phyloP scores from a whole-genome alignment of 2,329 filamentous ascomycete species.

The Phaeosphaeriaceae sp. region DNA sequence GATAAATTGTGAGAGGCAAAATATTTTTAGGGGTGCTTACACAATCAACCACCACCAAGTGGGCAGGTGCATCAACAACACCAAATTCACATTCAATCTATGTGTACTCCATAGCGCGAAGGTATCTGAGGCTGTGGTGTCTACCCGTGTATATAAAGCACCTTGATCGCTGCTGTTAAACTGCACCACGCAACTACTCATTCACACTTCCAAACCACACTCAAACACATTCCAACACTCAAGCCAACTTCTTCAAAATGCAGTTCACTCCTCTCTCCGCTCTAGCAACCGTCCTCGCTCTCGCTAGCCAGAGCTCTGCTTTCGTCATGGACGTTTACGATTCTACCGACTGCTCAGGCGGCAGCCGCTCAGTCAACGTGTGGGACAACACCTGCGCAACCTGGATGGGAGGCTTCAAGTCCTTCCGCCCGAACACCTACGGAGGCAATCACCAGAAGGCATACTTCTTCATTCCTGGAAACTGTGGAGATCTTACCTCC shows the following conservation, averaged over 20 bases:
- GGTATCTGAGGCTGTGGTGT: too few relatives aligned
- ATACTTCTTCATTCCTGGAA: constrained; percentile 6
- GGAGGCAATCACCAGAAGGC: constrained; percentile 1
- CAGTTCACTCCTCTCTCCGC: neutral
- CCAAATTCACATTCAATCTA: too few relatives aligned
- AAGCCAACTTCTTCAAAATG: constrained; percentile 6
- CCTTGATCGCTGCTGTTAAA: too few relatives aligned
- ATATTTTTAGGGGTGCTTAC: too few relatives aligned
- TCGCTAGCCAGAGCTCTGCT: neutral
- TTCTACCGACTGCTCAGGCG: neutral
- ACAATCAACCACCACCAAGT: too few relatives aligned
- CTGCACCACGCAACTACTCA: too few relatives aligned
- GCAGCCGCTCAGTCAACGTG: constrained; percentile 1
- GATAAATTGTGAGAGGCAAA: too few relatives aligned
- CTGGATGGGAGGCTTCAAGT: constrained; percentile 1
- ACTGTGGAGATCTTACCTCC: constrained; percentile 2
- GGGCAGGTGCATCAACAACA: too few relatives aligned
- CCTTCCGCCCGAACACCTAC: constrained; percentile 3
- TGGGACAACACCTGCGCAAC: constrained; percentile 10
- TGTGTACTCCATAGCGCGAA: too few relatives aligned
- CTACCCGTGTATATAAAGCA: too few relatives aligned
- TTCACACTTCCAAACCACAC: too few relatives aligned
- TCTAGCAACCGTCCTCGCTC: neutral
- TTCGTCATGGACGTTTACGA: constrained; percentile 7
- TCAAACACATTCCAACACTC: too few relatives aligned